Evolutionary conservation across 768 basidiomycete species (phyloP).

Genomic region (Leccinum ochraceum): DNA sequence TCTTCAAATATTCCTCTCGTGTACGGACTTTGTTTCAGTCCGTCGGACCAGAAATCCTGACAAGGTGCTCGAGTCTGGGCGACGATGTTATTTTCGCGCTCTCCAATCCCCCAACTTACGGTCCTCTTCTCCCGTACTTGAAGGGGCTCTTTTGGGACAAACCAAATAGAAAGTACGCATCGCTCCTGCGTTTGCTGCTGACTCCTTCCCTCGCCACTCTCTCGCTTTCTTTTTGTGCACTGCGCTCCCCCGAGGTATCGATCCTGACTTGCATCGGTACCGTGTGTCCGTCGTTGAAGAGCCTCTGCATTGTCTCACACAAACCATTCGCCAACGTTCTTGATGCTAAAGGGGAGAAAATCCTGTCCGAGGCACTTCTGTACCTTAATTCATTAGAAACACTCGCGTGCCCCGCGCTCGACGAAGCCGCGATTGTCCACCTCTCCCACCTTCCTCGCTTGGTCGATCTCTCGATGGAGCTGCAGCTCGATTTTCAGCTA

Average conservation of each 20-base stretch:
- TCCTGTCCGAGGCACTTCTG: constrained; percentile 26
- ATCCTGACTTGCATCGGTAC: constrained; percentile 23
- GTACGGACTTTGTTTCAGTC: constrained; percentile 16
- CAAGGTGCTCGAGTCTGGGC: constrained; percentile 8
- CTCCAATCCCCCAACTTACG: constrained; percentile 22
- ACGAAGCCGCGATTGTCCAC: constrained; percentile 24
- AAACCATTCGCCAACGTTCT: constrained; percentile 3
- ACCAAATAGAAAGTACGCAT: constrained; percentile 14
- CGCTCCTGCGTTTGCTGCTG: constrained; percentile 22
- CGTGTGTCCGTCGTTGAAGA: constrained; percentile 22
- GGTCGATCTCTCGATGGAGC: constrained; percentile 15
- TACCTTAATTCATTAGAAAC: constrained; percentile 17
- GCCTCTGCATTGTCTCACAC: constrained; percentile 7
- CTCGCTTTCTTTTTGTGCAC: constrained; percentile 5
- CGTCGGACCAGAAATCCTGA: not conserved
- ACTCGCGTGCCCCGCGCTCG: constrained; percentile 20
- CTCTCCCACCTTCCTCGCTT: constrained; percentile 25
- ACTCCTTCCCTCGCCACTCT: constrained; percentile 24
- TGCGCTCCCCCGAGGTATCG: constrained; percentile 21
- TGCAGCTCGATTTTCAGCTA: constrained; percentile 15
- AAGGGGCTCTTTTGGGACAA: constrained; percentile 23
- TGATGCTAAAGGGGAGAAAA: constrained; percentile 16
- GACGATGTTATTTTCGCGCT: constrained; percentile 28
- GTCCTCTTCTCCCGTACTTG: constrained; percentile 25
- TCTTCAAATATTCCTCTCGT: constrained; percentile 29